phyloP scores from a whole-genome alignment of 495 filamentous ascomycete genomes.

The Aspergillus kassunensis region DNA sequence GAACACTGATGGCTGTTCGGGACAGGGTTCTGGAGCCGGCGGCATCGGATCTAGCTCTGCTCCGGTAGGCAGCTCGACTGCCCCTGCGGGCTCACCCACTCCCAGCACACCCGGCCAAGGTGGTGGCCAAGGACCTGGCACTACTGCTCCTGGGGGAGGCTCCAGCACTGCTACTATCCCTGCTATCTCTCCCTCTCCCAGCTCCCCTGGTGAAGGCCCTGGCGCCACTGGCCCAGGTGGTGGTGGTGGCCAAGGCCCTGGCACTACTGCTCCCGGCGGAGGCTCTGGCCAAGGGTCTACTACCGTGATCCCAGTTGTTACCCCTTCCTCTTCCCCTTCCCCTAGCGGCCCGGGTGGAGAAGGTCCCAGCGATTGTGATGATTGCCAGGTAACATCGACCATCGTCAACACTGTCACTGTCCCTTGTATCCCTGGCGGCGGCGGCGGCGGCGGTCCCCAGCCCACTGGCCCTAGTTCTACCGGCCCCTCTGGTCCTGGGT shows the following conservation, averaged over 20 bases:
- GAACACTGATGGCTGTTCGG: slow-evolving; percentile 45
- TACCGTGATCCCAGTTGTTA: background rate
- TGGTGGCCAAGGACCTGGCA: too few relatives aligned
- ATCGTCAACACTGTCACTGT: slow-evolving; percentile 2
- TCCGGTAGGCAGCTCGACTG: background rate
- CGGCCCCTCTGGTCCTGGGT: too few relatives aligned
- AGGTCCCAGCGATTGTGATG: background rate
- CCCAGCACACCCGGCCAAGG: slow-evolving; percentile 13
- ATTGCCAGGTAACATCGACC: slow-evolving; percentile 7
- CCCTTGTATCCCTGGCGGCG: too few relatives aligned
- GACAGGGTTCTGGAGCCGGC: slow-evolving; percentile 19
- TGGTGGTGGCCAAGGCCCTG: background rate
- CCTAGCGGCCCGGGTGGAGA: slow-evolving; percentile 4
- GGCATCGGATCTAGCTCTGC: slow-evolving; percentile 15
- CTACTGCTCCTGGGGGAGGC: background rate
- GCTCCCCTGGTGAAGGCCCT: background rate
- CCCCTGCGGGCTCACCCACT: slow-evolving; percentile 3
- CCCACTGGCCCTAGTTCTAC: too few relatives aligned
- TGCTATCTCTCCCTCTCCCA: background rate
- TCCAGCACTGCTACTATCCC: background rate
- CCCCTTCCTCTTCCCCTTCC: too few relatives aligned
- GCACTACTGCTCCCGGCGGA: background rate
- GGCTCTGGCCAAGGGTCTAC: background rate
- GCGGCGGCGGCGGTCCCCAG: too few relatives aligned
- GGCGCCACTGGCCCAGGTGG: background rate